Evolutionary conservation across 2,329 filamentous ascomycete genomes (phyloP).

Genomic region (Microsporum ferrugineum): DNA sequence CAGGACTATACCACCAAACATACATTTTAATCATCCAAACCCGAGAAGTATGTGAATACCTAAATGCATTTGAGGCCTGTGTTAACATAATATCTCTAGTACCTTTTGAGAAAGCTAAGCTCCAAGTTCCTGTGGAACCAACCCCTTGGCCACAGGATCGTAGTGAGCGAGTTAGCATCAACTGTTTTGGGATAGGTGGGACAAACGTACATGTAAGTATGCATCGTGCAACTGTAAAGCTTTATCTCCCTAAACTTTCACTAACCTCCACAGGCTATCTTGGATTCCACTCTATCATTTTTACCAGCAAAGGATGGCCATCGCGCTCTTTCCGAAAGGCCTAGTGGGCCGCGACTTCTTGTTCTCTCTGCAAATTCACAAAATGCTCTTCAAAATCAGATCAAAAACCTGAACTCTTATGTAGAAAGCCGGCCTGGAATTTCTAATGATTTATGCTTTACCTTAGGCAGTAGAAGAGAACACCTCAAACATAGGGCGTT

Average conservation of each 20-base stretch:
- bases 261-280: background rate
- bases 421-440: background rate
- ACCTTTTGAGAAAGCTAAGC: background rate
- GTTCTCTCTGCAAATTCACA: background rate
- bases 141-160: constrained; percentile 19
- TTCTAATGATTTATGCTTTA: background rate
- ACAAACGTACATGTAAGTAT: constrained; percentile 10
- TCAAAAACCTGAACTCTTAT: background rate
- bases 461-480: background rate
- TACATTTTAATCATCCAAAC: constrained; percentile 2
- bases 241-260: background rate
- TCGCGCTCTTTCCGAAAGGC: background rate
- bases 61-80: constrained; percentile 1
- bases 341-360: background rate
- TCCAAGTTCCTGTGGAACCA: constrained; percentile 7
- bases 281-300: background rate
- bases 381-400: background rate
- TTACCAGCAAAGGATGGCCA: too few species aligned
- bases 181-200: constrained; percentile 16
- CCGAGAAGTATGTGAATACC: constrained; percentile 4
- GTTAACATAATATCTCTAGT: background rate
- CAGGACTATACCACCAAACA: constrained; percentile 21
- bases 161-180: constrained; percentile 12
- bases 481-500: background rate
- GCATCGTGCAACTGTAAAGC: background rate